Evolutionary conservation across 495 filamentous ascomycete genomes (phyloP), one percentile per base, ranked within the genome.

Genomic region (Aspergillus coremiiformis): DNA sequence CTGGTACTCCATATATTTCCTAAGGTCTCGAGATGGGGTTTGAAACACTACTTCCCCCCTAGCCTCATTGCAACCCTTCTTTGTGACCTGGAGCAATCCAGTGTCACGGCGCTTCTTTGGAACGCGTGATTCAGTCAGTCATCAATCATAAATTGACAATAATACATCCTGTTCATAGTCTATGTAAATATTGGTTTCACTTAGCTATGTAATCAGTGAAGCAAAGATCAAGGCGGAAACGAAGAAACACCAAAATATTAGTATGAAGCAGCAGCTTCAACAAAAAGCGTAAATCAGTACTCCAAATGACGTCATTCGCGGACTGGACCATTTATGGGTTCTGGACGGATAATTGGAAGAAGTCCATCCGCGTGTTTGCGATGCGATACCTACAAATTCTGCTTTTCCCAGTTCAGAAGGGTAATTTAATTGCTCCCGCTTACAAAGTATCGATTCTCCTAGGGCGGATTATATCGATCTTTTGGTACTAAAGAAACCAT

Each of bases 401-500:
- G 1, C 12, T 30, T 30, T 30, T 11, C 7, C 27, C 12, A 3
- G 27, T 11, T 30, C 3, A 30, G 27, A 3, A 30, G 7, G 7
- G 27, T 30, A 9, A 2, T 9, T 30, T 7, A 30, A 7, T 4
- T 27, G 8, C 27, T 30, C 27, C 27, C 27, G 12, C n/a, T 30
- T 7, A 30, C 12, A 9, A 11, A 11, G 27, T 11, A 30, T 9
- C 27, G 27, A 9, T 9, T 30, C 2, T 11, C 8, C 27, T 9
- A 30, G 7, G 3, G 27, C 7, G 12, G 33, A n/a, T 2, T 15
- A 37, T 12, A 37, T n/a, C n/a, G n/a, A n/a, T n/a, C n/a, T n/a
- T n/a, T n/a, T n/a, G n/a, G n/a, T n/a, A n/a, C n/a, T n/a, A 33
- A 24, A n/a, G 7, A 15, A 22, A 54, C 20, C 50, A 69, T 71